A percentile compares a stretch with the other conserved stretches of the same genome.
Conservation (phyloP, 441 rosid genomes). For the Erodium chrysanthum region DNA sequence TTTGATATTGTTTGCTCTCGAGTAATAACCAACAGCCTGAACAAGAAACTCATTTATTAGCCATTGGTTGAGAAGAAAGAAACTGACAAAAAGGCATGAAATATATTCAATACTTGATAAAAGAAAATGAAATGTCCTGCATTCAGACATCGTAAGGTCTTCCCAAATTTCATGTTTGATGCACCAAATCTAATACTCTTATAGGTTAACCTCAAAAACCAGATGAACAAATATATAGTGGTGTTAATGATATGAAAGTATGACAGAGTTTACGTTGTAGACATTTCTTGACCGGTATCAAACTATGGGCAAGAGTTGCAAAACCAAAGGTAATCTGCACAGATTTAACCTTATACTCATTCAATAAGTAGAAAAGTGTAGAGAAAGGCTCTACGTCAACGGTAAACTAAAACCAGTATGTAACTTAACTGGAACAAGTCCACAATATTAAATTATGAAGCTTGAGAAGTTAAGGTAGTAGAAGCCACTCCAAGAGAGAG, state of each 20-base stretch:
- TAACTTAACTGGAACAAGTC: too few species aligned
- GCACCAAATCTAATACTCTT: background rate
- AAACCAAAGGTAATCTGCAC: too few species aligned
- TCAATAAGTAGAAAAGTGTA: too few species aligned
- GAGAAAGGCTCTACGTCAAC: too few species aligned
- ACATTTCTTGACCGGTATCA: background rate
- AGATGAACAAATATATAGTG: background rate
- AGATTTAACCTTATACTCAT: too few species aligned
- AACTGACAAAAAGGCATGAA: background rate
- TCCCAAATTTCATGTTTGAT: background rate
- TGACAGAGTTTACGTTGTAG: background rate
- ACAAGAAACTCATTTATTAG: constrained; percentile 16
- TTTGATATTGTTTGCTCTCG: constrained; percentile 65
- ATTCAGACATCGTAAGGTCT: background rate
- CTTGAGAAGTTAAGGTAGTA: background rate
- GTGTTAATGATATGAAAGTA: background rate
- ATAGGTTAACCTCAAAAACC: background rate
- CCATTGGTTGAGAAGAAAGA: background rate
- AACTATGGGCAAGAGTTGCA: too few species aligned
- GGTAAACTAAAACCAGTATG: too few species aligned
- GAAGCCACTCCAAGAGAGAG: background rate
- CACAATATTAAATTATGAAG: too few species aligned
- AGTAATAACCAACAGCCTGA: constrained; percentile 67
- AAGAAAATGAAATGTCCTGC: background rate
- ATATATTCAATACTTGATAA: constrained; percentile 1